These are phyloP conservation scores for Stemphylium lycopersici DNA, from an alignment of 2,329 filamentous ascomycete genomes.

Conservation along the genomic window DNA sequence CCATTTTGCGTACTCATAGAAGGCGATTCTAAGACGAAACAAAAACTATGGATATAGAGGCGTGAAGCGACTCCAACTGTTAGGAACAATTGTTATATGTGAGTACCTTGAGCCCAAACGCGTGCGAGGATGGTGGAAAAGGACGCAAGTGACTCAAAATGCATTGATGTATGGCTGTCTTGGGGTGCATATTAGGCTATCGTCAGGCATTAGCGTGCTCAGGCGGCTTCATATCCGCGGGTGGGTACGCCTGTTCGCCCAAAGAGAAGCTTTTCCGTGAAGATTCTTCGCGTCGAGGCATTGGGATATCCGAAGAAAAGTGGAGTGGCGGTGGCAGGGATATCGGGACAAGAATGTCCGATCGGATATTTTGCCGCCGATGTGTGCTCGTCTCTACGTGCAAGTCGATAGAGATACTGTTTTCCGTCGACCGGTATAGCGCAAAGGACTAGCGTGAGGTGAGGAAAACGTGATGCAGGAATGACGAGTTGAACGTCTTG, in stretches of 20 bases:
- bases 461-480: constrained; percentile 7
- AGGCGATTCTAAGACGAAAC: constrained; percentile 10
- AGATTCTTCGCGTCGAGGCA: constrained; percentile 27
- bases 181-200: constrained; percentile 20
- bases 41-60: not conserved
- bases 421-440: not conserved
- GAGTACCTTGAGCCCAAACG: not conserved
- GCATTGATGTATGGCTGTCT: constrained; percentile 13
- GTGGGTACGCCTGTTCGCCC: constrained; percentile 18
- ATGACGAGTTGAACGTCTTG: constrained; percentile 11
- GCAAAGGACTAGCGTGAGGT: not conserved
- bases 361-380: constrained; percentile 1
- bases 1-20: constrained; percentile 41
- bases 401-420: not conserved
- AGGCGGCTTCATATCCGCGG: constrained; percentile 19
- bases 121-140: not conserved
- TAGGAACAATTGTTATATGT: not conserved
- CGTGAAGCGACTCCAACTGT: not conserved
- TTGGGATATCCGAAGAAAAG: constrained; percentile 31
- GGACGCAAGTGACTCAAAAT: constrained; percentile 9
- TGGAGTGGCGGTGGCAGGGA: constrained; percentile 26
- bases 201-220: constrained; percentile 16
- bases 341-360: constrained; percentile 18
- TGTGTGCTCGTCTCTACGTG: not conserved
- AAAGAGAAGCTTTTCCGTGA: constrained; percentile 40